Conservation (phyloP, 441 rosid species). For the Erysimum cheiri region DNA sequence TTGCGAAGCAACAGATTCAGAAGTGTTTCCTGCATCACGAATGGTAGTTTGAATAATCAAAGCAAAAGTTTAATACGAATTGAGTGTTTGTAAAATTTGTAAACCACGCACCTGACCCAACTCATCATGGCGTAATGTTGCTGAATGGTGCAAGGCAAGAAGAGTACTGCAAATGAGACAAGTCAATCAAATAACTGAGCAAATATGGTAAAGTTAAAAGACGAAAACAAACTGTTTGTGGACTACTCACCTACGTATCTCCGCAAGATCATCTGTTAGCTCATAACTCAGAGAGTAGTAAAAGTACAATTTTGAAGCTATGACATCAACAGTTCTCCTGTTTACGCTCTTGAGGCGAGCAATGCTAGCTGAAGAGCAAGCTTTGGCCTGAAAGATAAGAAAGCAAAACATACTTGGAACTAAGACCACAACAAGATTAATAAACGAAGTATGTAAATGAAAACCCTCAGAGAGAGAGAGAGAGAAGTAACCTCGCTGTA, state of each 20-base stretch:
- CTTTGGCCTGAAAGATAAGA: conserved; percentile 54
- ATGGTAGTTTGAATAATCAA: background rate
- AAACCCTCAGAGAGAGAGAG: background rate
- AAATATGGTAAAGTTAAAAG: background rate
- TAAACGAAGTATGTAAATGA: background rate
- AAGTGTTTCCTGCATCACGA: conserved; percentile 61
- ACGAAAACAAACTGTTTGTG: background rate
- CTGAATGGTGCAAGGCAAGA: conserved; percentile 55
- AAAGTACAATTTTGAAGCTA: conserved; percentile 59
- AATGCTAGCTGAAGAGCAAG: conserved; percentile 62
- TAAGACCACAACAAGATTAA: background rate
- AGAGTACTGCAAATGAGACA: conserved; percentile 46
- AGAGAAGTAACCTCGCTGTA: conserved; percentile 48
- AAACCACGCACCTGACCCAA: conserved; percentile 57
- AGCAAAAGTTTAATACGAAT: background rate
- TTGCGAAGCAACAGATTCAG: conserved; percentile 62
- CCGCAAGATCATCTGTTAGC: conserved; percentile 59
- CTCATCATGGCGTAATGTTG: conserved; percentile 59
- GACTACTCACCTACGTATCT: conserved; percentile 59
- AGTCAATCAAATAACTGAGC: background rate
- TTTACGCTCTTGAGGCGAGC: conserved; percentile 57
- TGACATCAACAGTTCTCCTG: conserved; percentile 61
- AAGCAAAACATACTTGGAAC: background rate
- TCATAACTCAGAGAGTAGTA: conserved; percentile 63
- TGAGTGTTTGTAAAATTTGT: background rate